These are phyloP conservation scores for Senna tora DNA, from an alignment of 306 rosid species.

Conservation along the genomic window DNA sequence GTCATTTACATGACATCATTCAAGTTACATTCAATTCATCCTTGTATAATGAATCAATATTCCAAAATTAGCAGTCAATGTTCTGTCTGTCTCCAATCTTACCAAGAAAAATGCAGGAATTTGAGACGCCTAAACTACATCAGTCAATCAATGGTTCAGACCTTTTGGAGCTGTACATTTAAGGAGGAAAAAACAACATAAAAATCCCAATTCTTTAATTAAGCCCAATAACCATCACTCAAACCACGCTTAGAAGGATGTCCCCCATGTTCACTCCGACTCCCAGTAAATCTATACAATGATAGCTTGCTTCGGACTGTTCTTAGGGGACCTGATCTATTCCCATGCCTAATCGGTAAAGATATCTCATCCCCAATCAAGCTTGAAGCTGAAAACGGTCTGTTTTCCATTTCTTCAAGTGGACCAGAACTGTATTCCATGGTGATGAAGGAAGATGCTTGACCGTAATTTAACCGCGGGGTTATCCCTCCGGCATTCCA, in stretches of 20 bases:
- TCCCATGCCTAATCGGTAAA: constrained; percentile 69
- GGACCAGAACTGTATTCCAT: constrained; percentile 93
- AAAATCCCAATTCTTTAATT: constrained; percentile 46
- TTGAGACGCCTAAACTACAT: constrained; percentile 53
- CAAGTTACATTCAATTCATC: constrained; percentile 52
- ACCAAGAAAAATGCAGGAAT: constrained; percentile 41
- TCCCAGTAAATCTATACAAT: constrained; percentile 59
- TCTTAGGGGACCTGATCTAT: constrained; percentile 87
- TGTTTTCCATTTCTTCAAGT: constrained; percentile 76
- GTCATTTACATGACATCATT: constrained; percentile 45
- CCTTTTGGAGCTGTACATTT: constrained; percentile 69
- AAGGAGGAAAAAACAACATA: constrained; percentile 24
- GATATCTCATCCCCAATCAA: constrained; percentile 59
- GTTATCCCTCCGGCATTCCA: constrained; percentile 71
- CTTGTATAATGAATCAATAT: constrained; percentile 61
- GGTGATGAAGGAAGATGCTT: constrained; percentile 69
- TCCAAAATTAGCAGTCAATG: constrained; percentile 63
- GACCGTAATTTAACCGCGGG: constrained; percentile 61
- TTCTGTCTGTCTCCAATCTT: constrained; percentile 39
- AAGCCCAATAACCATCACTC: constrained; percentile 58
- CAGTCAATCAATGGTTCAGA: constrained; percentile 42
- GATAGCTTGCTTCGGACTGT: constrained; percentile 73
- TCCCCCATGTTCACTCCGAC: constrained; percentile 81
- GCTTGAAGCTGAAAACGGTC: constrained; percentile 73
- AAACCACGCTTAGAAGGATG: constrained; percentile 57